Base-by-base conservation (phyloP, 2,329 filamentous ascomycete genomes). In the Penicillium fuscoglaucum region DNA sequence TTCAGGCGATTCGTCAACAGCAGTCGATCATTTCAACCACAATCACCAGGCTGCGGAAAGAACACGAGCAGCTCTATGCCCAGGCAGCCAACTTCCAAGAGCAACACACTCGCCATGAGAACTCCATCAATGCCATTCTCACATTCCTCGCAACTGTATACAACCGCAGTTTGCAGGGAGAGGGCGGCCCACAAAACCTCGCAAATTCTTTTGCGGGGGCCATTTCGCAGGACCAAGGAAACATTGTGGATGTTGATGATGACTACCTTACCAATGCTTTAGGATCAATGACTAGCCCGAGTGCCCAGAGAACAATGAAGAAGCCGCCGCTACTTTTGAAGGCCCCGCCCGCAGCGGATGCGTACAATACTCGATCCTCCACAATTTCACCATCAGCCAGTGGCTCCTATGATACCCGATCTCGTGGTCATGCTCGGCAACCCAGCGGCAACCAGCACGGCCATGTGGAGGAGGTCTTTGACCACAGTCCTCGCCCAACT, bases 111-210 rank as follows among this genome's bases (percentile, higher is more conserved):
- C 88, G 95, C n/a, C 95, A 99, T 70, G 95, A 99, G 72, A 96
- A 93, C 72, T 97, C 93, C 0, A 98, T 99, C 76, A 98, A 97
- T 70, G 93, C 93, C n/a, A 98, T 99, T 61, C 83, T 99, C 43
- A 96, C 93, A 50, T 98, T 99, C 74, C 83, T 99, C 21, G 95
- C 93, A 46, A 98, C 96, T 13, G 93, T 99, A 43, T 99, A 98
- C 77, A 90, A 96, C 62, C 89, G 96, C 70, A 96, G 91, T 62
- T 79, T 99, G 50, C 93, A 97, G 72, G 91, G 93, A 37, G 89
- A 93, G 67, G 87, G 87, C 33, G 84, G 85, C 19, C 82, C 85
- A 1, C 86, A 90, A 70, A 93, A 90, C 60, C 84, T 98, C 43
- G 87, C 90, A 56, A 93, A 96, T 66, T 88, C 96, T 70, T 90